Evolutionary conservation across 805 yeast species (phyloP).

Genomic region (Saturnispora silvae): DNA sequence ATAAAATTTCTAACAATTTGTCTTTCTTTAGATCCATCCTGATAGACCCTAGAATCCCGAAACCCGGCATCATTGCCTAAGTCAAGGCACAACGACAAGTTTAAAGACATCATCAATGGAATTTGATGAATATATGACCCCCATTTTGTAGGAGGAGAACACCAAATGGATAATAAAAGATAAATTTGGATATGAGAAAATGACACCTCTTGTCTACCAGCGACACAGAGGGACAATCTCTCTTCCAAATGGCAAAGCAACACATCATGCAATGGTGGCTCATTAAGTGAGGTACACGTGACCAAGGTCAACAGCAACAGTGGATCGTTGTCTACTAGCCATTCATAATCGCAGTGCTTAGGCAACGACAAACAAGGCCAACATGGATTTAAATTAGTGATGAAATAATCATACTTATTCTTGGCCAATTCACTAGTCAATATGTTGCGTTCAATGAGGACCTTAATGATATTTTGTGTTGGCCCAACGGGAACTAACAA

Average conservation of each 20-base stretch:
- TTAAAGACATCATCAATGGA: conserved; percentile 34
- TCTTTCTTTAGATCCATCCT: conserved; percentile 25
- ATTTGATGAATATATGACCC: conserved; percentile 45
- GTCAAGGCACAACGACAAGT: conserved; percentile 39
- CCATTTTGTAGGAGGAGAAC: conserved; percentile 40
- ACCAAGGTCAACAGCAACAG: conserved; percentile 33
- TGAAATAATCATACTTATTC: conserved; percentile 27
- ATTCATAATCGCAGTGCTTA: conserved; percentile 27
- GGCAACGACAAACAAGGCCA: conserved; percentile 43
- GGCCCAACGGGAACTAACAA: conserved; percentile 28
- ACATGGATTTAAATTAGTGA: conserved; percentile 30
- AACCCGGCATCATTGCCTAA: conserved; percentile 30
- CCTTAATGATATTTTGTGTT: conserved; percentile 29
- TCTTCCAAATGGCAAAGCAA: conserved; percentile 36
- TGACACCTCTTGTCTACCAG: conserved; percentile 34
- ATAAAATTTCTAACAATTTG: conserved; percentile 33
- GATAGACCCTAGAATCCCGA: conserved; percentile 18
- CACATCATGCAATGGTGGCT: conserved; percentile 32
- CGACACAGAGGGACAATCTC: conserved; percentile 33
- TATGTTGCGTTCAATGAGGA: conserved; percentile 28
- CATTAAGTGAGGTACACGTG: conserved; percentile 38
- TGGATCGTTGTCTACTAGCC: conserved; percentile 33
- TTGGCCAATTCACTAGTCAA: conserved; percentile 27
- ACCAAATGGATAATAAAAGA: conserved; percentile 40
- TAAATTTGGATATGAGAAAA: conserved; percentile 33